phyloP scores from a whole-genome alignment of 495 filamentous ascomycete genomes.

The Lentithecium fluviatile region DNA sequence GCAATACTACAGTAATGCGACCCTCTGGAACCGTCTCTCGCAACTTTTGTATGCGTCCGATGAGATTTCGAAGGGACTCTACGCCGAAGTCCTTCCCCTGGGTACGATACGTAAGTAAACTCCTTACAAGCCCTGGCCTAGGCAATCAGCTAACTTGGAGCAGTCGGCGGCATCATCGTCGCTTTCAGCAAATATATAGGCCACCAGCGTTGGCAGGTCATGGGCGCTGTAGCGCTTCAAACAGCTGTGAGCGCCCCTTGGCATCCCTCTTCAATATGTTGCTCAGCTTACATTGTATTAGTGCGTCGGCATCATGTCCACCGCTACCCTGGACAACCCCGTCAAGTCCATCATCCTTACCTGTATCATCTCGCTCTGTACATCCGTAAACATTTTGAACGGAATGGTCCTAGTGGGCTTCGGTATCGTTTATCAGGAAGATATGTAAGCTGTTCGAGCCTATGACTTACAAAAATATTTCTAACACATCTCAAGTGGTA shows the following conservation, averaged over 20 bases:
- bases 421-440: conserved; percentile 32
- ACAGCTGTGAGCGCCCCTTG: background rate
- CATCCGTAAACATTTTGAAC: conserved; percentile 28
- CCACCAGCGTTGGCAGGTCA: conserved; percentile 26
- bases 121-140: background rate
- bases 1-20: conserved; percentile 35
- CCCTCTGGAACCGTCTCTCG: conserved; percentile 29
- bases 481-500: conserved; percentile 10
- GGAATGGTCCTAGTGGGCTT: conserved; percentile 32
- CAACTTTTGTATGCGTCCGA: conserved; percentile 31
- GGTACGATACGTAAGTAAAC: conserved; percentile 21
- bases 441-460: conserved; percentile 19
- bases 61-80: conserved; percentile 34
- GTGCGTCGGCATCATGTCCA: conserved; percentile 27
- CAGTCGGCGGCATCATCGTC: conserved; percentile 25
- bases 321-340: conserved; percentile 26
- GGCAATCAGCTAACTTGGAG: background rate
- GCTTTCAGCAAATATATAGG: conserved; percentile 28
- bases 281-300: too few species aligned
- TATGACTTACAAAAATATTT: background rate
- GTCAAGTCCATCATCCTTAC: conserved; percentile 28
- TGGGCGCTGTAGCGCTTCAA: conserved; percentile 19
- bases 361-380: conserved; percentile 25
- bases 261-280: too few species aligned
- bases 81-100: conserved; percentile 30